Evolutionary conservation across 2,329 filamentous ascomycete species (phyloP), one percentile per base, ranked within the genome.

Genomic region (Cucurbitaria berberidis): DNA sequence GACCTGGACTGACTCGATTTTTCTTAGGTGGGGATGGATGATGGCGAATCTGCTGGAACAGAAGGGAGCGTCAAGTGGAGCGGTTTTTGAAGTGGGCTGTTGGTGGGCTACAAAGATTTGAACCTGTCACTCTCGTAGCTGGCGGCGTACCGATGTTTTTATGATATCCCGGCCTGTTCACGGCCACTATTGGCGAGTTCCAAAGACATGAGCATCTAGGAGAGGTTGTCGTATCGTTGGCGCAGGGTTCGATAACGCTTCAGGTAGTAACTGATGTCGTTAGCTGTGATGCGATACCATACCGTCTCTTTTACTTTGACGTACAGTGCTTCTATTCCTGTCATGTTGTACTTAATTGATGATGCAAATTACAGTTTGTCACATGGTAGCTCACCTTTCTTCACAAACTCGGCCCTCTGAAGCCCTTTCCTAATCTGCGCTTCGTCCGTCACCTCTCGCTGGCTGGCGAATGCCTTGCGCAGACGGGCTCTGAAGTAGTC

Each of bases 301-400:
- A 15, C 5, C n/a, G 44, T 39, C 35, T 15, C 52, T 59, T 42
- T 24, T 34, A 13, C 22, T 45, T 38, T 38, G 41, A 83, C 90
- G 85, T 82, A 97, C 90, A 98, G 74, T 16, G 92, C 89, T 78
- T 97, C 93, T 55, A 98, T 91, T 74, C 97, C 93, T 95, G 43
- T 61, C 18, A 15, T 27, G 21, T 19, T 4, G 11, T 51, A 10
- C 21, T 54, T 27, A 56, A 35, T 24, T 27, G 5, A 26, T 21
- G 26, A n/a, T n/a, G n/a, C n/a, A 18, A 34, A 18, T 15, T 10
- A 45, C 19, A 10, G 29, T 15, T n/a, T 36, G 26, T 19, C n/a
- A 24, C 7, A 19, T 10, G n/a, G 18, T 15, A 21, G 39, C 36
- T 51, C 69, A 91, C 91, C 91, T 82, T 96, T 97, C 76, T 91